phyloP scores from a whole-genome alignment of 768 basidiomycete species.

The Lactarius psammicola region DNA sequence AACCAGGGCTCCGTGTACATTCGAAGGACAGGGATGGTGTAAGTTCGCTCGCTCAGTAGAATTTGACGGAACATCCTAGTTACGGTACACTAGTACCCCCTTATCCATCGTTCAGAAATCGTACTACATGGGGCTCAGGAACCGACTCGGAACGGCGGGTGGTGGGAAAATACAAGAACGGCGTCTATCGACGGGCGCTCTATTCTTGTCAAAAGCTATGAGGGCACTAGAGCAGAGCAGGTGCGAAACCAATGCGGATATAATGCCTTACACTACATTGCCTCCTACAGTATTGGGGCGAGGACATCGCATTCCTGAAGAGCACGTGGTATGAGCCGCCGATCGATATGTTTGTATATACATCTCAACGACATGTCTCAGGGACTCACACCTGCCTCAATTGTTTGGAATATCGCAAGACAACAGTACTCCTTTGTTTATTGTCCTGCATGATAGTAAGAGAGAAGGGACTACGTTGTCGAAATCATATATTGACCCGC shows the following conservation, averaged over 20 bases:
- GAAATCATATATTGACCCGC: neutral
- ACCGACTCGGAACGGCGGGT: neutral
- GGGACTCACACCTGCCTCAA: constrained; percentile 18
- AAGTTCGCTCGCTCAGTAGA: neutral
- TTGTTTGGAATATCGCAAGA: constrained; percentile 12
- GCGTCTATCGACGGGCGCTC: constrained; percentile 12
- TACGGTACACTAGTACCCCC: constrained; percentile 1
- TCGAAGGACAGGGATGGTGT: constrained; percentile 14
- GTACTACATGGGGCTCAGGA: neutral
- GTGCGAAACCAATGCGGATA: neutral
- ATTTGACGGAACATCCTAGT: neutral
- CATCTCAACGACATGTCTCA: neutral
- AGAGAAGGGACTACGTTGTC: neutral
- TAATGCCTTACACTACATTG: neutral
- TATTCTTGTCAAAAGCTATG: constrained; percentile 16
- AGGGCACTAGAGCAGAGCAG: constrained; percentile 11
- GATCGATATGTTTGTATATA: neutral
- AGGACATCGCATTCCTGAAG: constrained; percentile 18
- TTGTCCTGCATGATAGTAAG: constrained; percentile 8
- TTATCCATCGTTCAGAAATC: constrained; percentile 17
- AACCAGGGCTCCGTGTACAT: neutral
- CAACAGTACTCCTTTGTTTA: constrained; percentile 3
- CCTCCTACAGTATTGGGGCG: neutral
- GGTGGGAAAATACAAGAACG: constrained; percentile 7
- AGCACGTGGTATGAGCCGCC: constrained; percentile 6